A percentile compares a stretch with the other conserved stretches of the same genome.
Conservation (phyloP, 306 rosid species). For the Quercus bicolor region DNA sequence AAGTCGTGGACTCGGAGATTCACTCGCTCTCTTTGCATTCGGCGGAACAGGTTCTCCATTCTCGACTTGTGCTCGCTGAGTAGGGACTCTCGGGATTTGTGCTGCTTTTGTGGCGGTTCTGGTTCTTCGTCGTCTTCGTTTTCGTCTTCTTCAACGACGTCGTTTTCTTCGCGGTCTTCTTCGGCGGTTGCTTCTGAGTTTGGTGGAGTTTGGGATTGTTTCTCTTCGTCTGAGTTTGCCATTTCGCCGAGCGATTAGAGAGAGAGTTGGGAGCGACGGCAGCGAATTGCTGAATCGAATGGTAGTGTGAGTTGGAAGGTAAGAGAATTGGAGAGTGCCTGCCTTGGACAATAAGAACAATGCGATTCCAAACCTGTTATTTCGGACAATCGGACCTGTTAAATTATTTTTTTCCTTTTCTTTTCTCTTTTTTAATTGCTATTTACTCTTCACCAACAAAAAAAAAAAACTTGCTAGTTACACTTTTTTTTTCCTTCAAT, state of each 20-base stretch:
- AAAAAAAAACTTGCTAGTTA: too few relatives aligned
- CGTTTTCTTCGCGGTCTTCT: conserved; percentile 23
- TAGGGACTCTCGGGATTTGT: conserved; percentile 31
- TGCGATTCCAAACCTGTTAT: background rate
- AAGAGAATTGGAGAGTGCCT: background rate
- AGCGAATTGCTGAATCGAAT: background rate
- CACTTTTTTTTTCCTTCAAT: too few relatives aligned
- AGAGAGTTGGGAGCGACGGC: conserved; percentile 17
- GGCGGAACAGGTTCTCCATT: conserved; percentile 48
- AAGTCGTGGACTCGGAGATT: conserved; percentile 85
- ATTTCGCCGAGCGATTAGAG: conserved; percentile 20
- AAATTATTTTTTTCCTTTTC: background rate
- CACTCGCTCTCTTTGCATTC: conserved; percentile 59
- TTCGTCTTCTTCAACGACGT: conserved; percentile 21
- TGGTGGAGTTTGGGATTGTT: conserved; percentile 21
- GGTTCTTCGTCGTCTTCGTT: conserved; percentile 26
- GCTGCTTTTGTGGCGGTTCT: conserved; percentile 25
- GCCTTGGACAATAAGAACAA: background rate
- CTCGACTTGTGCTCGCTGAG: conserved; percentile 50
- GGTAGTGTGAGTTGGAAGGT: background rate
- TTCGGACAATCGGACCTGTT: too few relatives aligned
- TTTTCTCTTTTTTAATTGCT: background rate
- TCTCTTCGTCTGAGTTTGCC: conserved; percentile 42
- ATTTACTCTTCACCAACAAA: too few relatives aligned
- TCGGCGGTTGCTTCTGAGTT: conserved; percentile 35